A percentile compares a stretch with the other conserved stretches of the same genome.
Conservation (phyloP, 148 eudicot genomes). For the Fallopia convolvulus region DNA sequence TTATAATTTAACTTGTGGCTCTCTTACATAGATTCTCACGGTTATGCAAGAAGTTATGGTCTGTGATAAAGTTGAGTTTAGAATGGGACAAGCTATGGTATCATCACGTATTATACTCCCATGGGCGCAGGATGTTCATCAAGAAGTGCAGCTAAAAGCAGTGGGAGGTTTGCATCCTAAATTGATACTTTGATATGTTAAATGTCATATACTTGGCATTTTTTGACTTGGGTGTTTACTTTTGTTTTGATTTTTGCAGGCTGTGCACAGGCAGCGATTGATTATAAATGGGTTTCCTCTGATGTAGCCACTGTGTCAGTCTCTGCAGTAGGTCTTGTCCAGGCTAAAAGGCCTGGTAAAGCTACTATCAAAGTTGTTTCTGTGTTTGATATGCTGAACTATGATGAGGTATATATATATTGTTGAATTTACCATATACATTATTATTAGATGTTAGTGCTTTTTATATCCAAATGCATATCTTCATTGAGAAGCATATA, state of each 20-base stretch:
- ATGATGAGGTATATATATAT: slow-evolving; percentile 48
- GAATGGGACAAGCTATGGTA: slow-evolving; percentile 22
- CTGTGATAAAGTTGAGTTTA: slow-evolving; percentile 54
- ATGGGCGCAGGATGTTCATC: slow-evolving; percentile 67
- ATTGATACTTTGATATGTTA: slow-evolving; percentile 12
- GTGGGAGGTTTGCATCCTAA: slow-evolving; percentile 47
- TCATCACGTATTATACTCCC: slow-evolving; percentile 58
- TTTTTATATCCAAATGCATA: neutral
- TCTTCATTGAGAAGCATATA: neutral
- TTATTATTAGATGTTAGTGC: neutral
- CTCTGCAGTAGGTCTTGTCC: slow-evolving; percentile 70
- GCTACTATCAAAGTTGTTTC: slow-evolving; percentile 66
- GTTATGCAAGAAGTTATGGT: slow-evolving; percentile 84
- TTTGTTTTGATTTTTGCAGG: slow-evolving; percentile 31
- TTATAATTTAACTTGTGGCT: neutral
- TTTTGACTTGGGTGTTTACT: neutral
- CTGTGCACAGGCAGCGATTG: slow-evolving; percentile 62
- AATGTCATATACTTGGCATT: neutral
- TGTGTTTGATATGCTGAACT: slow-evolving; percentile 61
- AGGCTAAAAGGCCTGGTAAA: slow-evolving; percentile 81
- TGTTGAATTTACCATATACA: neutral
- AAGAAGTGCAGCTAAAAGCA: slow-evolving; percentile 69
- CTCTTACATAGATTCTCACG: slow-evolving; percentile 43
- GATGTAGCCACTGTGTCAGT: slow-evolving; percentile 53
- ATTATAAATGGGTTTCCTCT: slow-evolving; percentile 83